Conservation (phyloP, 768 basidiomycete species). For the Tricholoma saponaceum region DNA sequence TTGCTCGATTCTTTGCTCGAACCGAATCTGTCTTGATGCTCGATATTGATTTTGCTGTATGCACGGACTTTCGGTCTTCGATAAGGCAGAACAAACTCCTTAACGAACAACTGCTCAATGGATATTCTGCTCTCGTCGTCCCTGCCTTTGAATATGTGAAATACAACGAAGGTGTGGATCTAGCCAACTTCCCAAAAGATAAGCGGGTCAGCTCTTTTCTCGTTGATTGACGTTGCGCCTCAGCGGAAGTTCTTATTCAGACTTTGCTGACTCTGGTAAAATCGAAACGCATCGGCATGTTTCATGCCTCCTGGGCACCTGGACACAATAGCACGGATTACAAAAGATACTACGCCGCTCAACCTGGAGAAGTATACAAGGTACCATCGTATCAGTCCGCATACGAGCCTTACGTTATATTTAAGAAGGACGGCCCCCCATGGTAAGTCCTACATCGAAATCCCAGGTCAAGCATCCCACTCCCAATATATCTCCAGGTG, state of each 20-base stretch:
- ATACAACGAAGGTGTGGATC: conserved; percentile 59
- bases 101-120: conserved; percentile 48
- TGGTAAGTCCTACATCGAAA: conserved; percentile 43
- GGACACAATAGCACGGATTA: conserved; percentile 86
- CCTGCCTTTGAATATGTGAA: conserved; percentile 82
- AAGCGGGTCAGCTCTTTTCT: conserved; percentile 50
- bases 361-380: conserved; percentile 67
- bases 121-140: conserved; percentile 69
- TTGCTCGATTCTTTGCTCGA: conserved; percentile 77
- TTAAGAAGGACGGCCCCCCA: conserved; percentile 69
- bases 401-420: conserved; percentile 88
- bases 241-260: conserved; percentile 24
- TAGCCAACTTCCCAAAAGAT: conserved; percentile 56
- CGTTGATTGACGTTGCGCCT: neutral
- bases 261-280: conserved; percentile 56
- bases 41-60: conserved; percentile 84
- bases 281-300: conserved; percentile 59
- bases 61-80: conserved; percentile 71
- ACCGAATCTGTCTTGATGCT: conserved; percentile 89
- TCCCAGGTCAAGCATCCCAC: neutral
- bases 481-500: conserved; percentile 48
- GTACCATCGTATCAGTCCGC: conserved; percentile 75
- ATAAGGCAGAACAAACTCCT: conserved; percentile 41
- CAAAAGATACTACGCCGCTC: conserved; percentile 54
- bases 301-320: conserved; percentile 72